phyloP scores from a whole-genome alignment of 2,329 filamentous ascomycete genomes.

The Alternaria brassicae region DNA sequence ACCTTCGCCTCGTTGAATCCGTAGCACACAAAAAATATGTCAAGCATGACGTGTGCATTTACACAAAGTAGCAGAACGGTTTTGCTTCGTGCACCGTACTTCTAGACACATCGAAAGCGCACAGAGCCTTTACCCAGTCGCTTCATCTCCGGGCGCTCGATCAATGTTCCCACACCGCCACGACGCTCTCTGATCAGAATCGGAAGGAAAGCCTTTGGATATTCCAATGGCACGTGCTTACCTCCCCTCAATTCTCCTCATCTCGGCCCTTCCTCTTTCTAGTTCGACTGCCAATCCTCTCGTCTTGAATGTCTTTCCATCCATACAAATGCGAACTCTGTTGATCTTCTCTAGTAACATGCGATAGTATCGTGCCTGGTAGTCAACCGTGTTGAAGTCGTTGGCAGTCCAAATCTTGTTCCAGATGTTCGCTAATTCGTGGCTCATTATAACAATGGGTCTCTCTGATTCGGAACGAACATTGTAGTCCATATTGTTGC shows the following conservation, averaged over 20 bases:
- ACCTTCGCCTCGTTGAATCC: background rate
- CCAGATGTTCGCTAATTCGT: constrained; percentile 43
- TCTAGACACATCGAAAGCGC: constrained; percentile 6
- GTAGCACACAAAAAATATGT: background rate
- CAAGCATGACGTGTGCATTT: background rate
- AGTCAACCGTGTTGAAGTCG: constrained; percentile 25
- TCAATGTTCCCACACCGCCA: background rate
- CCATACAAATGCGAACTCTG: constrained; percentile 41
- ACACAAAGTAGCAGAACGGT: constrained; percentile 2
- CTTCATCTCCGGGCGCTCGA: constrained; percentile 1
- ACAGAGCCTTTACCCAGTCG: constrained; percentile 1
- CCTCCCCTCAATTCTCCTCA: constrained; percentile 36
- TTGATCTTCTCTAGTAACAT: constrained; percentile 39
- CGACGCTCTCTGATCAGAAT: background rate
- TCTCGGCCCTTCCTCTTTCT: constrained; percentile 42
- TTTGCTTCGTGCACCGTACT: background rate
- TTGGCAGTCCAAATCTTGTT: constrained; percentile 42
- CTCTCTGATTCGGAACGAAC: background rate
- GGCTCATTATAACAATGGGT: background rate
- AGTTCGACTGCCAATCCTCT: constrained; percentile 42
- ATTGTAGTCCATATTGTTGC: background rate
- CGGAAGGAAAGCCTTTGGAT: background rate
- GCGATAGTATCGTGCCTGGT: constrained; percentile 31
- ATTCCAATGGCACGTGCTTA: constrained; percentile 16
- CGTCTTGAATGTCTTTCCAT: constrained; percentile 35